A percentile compares a stretch with the other conserved stretches of the same genome.
Conservation (phyloP, 2,329 filamentous ascomycete species). For the Colletotrichum liriopes region DNA sequence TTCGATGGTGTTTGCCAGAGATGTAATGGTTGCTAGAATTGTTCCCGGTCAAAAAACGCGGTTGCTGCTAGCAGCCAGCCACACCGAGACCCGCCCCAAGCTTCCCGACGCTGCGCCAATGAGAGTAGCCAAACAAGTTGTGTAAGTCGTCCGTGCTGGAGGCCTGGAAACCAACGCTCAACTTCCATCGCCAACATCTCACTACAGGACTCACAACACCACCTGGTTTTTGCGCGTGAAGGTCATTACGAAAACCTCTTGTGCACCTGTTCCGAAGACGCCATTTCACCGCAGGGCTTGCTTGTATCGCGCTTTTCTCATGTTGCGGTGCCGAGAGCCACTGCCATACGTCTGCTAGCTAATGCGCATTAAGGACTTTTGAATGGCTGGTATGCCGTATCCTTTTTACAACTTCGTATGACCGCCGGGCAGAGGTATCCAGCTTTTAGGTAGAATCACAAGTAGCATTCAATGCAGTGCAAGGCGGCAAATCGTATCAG, state of each 20-base stretch:
- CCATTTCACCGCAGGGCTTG: neutral
- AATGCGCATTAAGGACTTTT: neutral
- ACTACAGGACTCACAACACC: neutral
- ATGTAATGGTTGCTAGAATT: conserved; percentile 3
- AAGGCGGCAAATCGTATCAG: neutral
- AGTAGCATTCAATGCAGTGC: no score
- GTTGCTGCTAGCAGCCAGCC: conserved; percentile 32
- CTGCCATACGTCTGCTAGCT: neutral
- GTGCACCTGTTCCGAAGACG: neutral
- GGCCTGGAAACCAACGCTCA: neutral
- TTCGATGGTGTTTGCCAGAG: neutral
- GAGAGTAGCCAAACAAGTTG: neutral
- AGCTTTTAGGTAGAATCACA: no score
- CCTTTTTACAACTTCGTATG: no score
- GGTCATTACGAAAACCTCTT: neutral
- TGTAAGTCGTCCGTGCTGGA: conserved; percentile 15
- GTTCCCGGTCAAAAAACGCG: conserved; percentile 34
- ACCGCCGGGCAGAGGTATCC: no score
- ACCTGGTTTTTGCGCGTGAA: neutral
- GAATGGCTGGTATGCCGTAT: no score
- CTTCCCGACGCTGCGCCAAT: conserved; percentile 21
- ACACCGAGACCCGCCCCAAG: conserved; percentile 36
- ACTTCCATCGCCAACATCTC: neutral
- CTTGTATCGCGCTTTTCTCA: neutral
- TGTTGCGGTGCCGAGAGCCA: neutral